Evolutionary conservation across 495 filamentous ascomycete species (phyloP).

Genomic region (Podospora tetraspora): DNA sequence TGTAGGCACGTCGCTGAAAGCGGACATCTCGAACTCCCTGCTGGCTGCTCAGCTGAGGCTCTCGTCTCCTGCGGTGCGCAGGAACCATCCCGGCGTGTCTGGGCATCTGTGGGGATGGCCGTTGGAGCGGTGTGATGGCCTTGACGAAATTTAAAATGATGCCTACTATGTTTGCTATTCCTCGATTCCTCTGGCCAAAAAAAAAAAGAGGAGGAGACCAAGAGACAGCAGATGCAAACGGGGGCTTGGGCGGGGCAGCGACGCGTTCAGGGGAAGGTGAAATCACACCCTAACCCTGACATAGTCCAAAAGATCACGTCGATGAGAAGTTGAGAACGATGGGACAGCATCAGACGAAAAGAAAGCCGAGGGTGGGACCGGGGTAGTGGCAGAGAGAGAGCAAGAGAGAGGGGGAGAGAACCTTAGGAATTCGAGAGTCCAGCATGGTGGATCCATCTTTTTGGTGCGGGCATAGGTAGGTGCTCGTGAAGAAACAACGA

Average conservation of each 20-base stretch:
- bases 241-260: background rate
- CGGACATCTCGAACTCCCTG: background rate
- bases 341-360: background rate
- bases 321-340: background rate
- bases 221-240: background rate
- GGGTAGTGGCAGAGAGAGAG: too few relatives aligned
- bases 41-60: background rate
- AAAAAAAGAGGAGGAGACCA: background rate
- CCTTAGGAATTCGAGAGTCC: background rate
- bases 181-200: background rate
- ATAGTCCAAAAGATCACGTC: background rate
- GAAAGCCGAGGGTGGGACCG: too few relatives aligned
- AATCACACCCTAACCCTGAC: background rate
- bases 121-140: background rate
- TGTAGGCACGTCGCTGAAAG: background rate
- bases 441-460: background rate
- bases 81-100: background rate
- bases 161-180: background rate
- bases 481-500: background rate
- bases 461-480: background rate
- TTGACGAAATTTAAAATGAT: background rate
- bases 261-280: too few relatives aligned
- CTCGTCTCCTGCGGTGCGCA: background rate
- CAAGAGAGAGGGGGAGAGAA: too few relatives aligned
- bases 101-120: background rate